These are phyloP conservation scores for Paecilomyces sp. DNA, from an alignment of 2,329 filamentous ascomycete species.

Conservation along the genomic window DNA sequence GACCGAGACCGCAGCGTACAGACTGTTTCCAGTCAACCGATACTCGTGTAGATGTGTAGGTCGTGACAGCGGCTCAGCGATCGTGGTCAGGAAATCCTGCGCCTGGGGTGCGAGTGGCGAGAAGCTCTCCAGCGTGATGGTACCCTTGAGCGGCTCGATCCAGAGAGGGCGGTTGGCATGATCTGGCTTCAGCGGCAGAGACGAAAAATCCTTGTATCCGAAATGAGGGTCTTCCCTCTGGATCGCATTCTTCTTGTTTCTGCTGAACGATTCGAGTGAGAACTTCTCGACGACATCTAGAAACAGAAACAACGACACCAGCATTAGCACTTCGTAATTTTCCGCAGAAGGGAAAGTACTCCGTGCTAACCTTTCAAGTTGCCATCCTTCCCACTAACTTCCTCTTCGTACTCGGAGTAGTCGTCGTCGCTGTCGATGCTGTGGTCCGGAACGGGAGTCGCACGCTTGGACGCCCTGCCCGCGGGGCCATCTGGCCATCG, in stretches of 20 bases:
- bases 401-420: conserved; percentile 47
- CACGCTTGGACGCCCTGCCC: conserved; percentile 41
- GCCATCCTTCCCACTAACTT: conserved; percentile 41
- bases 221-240: conserved; percentile 49
- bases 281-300: conserved; percentile 46
- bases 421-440: conserved; percentile 49
- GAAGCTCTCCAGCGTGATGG: conserved; percentile 91
- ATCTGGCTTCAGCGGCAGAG: conserved; percentile 75
- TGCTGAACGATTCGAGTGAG: conserved; percentile 45
- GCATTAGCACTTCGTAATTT: conserved; percentile 11
- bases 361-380: conserved; percentile 38
- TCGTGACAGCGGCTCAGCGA: conserved; percentile 85
- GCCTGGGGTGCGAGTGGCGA: conserved; percentile 78
- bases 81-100: conserved; percentile 91
- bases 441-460: conserved; percentile 39
- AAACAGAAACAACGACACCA: conserved; percentile 3
- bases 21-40: conserved; percentile 78
- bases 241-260: conserved; percentile 33
- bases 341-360: conserved; percentile 9
- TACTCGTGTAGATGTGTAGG: conserved; percentile 93
- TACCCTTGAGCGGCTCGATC: conserved; percentile 81
- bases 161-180: conserved; percentile 85
- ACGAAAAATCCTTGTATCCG: conserved; percentile 69
- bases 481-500: conserved; percentile 34
- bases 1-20: conserved; percentile 92